These are phyloP conservation scores for Arthroderma uncinatum DNA, from an alignment of 2,329 filamentous ascomycete species.

Conservation along the genomic window DNA sequence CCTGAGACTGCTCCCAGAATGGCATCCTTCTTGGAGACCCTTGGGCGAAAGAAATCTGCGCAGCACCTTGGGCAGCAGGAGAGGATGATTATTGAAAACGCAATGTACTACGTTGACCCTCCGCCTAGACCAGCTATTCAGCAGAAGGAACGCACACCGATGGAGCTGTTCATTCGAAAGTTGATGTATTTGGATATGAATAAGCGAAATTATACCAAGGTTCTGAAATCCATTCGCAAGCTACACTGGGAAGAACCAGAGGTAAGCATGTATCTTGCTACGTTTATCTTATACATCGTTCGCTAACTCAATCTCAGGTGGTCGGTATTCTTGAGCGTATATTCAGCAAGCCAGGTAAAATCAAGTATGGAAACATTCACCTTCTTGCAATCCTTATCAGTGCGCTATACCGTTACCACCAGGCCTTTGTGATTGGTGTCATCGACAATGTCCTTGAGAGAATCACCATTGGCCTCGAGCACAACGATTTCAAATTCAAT, in stretches of 20 bases:
- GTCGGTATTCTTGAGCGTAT: constrained; percentile 73
- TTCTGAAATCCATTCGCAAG: constrained; percentile 85
- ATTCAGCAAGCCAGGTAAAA: constrained; percentile 91
- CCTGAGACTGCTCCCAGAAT: constrained; percentile 88
- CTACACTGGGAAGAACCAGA: constrained; percentile 96
- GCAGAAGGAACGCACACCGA: constrained; percentile 89
- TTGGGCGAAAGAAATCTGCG: constrained; percentile 90
- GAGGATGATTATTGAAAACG: constrained; percentile 96
- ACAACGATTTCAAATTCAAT: constrained; percentile 96
- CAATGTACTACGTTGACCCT: constrained; percentile 94
- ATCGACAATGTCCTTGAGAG: constrained; percentile 87
- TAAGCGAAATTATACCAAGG: constrained; percentile 85
- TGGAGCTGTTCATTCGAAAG: constrained; percentile 86
- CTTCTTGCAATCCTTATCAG: constrained; percentile 81
- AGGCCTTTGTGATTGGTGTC: constrained; percentile 78
- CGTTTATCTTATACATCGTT: neutral
- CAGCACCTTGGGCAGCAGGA: constrained; percentile 93
- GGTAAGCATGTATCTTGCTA: constrained; percentile 30
- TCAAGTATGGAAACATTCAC: constrained; percentile 95
- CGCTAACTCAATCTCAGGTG: constrained; percentile 36
- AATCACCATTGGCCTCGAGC: constrained; percentile 75
- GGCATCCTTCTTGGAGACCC: constrained; percentile 83
- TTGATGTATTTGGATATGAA: constrained; percentile 88
- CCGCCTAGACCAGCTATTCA: constrained; percentile 87
- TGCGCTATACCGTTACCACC: constrained; percentile 82